Base-by-base conservation (phyloP, 768 basidiomycete genomes). In the Auriscalpium vulgare region DNA sequence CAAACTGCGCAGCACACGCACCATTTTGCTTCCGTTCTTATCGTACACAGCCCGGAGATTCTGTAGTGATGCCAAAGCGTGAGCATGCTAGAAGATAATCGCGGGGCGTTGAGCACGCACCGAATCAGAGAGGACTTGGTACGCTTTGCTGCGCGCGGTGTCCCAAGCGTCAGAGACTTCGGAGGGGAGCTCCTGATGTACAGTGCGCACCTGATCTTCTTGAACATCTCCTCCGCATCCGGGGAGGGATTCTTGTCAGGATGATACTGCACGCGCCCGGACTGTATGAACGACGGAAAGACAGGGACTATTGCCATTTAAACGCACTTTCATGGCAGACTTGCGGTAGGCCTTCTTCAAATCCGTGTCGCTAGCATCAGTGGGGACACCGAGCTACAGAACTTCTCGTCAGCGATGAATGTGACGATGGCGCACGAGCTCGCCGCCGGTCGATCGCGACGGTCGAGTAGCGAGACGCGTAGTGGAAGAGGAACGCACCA, bases 181-280 rank as follows among this genome's bases (percentile, higher is more conserved):
- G 6, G n/a, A 19, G 44, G 7, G 16, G 1, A 37, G 9, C 37
- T 13, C 10, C 16, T 45, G 40, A 37, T 17, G 36, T 35, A 9
- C 51, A 43, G 69, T 69, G 59, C 70, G 56, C 62, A 85, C 90
- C 91, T 93, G 66, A 99, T 91, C 47, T 97, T 91, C 72, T 97
- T 95, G 77, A 99, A 99, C 75, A 85, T 94, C 68, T 90, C 87
- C 68, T 94, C 93, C 1, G 95, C 97, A 65, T 92, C 91, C n/a
- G 84, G 79, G 4, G 91, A 88, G 8, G 83, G 79, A 66, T 97
- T 97, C 79, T 95, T 97, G 73, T 97, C 95, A 5, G 94, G 95
- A 68, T 97, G 94, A 68, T 86, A 95, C 89, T 94, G 62, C 36
- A 57, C 46, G 56, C 34, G 44, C 34, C 19, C 16, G 54, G 17